Evolutionary conservation across 2,329 filamentous ascomycete species (phyloP).

Genomic region (Pleochaeta shiraiana): DNA sequence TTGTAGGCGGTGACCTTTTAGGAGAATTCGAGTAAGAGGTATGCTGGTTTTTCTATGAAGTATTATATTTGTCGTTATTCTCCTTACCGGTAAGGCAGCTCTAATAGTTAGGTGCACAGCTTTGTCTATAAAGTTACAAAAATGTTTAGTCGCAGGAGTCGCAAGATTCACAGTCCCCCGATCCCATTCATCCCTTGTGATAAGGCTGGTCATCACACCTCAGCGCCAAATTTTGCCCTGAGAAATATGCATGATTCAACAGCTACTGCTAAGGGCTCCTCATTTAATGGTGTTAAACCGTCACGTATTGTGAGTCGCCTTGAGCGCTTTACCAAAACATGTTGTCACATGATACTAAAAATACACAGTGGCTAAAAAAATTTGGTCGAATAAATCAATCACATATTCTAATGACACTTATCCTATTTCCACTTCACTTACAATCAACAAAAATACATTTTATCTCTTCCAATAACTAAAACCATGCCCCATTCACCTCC

Average conservation of each 20-base stretch:
- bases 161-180: neutral
- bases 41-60: neutral
- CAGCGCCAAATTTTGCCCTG: neutral
- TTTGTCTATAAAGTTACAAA: no score
- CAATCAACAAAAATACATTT: no score
- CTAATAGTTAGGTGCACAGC: neutral
- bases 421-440: no score
- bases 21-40: neutral
- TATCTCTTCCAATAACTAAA: no score
- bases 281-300: neutral
- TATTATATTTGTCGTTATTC: neutral
- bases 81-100: neutral
- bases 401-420: no score
- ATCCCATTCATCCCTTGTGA: neutral
- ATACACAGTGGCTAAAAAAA: no score
- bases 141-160: no score
- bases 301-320: no score
- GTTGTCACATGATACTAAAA: neutral
- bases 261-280: neutral
- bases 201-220: neutral
- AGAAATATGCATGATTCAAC: neutral
- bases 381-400: no score
- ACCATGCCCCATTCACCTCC: no score
- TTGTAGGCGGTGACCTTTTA: neutral
- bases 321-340: neutral